Base-by-base conservation (phyloP, 257 asterid species). In the Nicotiana tabacum region DNA sequence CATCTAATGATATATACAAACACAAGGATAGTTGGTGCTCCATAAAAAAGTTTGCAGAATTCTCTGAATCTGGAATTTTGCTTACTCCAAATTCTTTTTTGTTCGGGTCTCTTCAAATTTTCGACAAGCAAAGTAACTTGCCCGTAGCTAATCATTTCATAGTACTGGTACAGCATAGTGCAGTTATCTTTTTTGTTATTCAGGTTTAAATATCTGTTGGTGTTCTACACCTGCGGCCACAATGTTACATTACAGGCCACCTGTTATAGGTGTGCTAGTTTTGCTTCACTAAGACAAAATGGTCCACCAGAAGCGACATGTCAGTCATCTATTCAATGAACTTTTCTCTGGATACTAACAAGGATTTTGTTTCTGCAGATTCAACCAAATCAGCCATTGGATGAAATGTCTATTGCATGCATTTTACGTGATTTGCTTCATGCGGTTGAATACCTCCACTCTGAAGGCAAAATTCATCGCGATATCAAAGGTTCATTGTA, bases 391-490 rank as follows among this genome's bases (percentile, higher is more conserved):
- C 94, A 92, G 81, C 99, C 99, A 35, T 85, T 96, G 85, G 99
- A 96, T 89, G 99, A 96, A 90, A 89, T 87, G 90, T 93, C 99
- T 66, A 96, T 96, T 81, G 95, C 98, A 80, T 96, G 92, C 88
- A 96, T 96, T 88, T 89, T 96, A 51, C 96, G 98, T 53, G 98
- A 96, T 89, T 89, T 94, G 89, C 98, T 96, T 85, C 97, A 94
- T 83, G 99, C 99, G 53, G 66, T 96, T 79, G 99, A 96, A 81
- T 96, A 96, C 86, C 99, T 96, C 82, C 99, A 96, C 90, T 90
- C 74, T 35, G 99, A 96, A 91, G 99, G 99, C 68, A 96, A 96
- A 89, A 96, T 96, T 87, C 99, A 96, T 87, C 92, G 99, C 82
- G 99, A 96, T 91, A 94, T 96, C 84, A 96, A 96, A 93, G 98